Percentiles rank a stretch among this genome's conserved stretches.
These are phyloP conservation scores for Benincasa hispida DNA, from an alignment of 306 rosid genomes.

Conservation along the genomic window DNA sequence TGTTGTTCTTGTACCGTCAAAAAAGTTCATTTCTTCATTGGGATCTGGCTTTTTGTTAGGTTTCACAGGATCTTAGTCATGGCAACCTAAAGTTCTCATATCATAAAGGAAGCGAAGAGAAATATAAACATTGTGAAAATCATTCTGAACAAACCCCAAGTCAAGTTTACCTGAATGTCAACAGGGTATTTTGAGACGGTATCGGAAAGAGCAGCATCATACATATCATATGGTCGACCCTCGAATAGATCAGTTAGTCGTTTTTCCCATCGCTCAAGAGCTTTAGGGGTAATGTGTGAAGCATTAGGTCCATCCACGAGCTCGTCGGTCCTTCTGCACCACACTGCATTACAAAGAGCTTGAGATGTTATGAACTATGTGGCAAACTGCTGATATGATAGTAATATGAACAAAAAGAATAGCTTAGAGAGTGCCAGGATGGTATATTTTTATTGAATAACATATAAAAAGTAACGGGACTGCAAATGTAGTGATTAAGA, in stretches of 20 bases:
- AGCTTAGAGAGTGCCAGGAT: not conserved
- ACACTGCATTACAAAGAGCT: conserved; percentile 37
- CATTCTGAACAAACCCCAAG: not conserved
- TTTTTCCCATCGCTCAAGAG: conserved; percentile 87
- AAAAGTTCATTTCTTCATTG: not conserved
- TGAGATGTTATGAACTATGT: not conserved
- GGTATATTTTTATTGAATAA: not conserved
- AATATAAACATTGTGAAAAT: not conserved
- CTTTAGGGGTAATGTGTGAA: conserved; percentile 83
- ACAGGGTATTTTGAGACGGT: conserved; percentile 69
- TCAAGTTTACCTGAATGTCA: conserved; percentile 61
- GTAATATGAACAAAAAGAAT: not conserved
- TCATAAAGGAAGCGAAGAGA: not conserved
- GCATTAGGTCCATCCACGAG: conserved; percentile 96
- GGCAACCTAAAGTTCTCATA: not conserved
- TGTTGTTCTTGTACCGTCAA: not conserved
- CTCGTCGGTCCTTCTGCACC: conserved; percentile 98
- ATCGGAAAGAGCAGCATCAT: conserved; percentile 87
- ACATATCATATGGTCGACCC: conserved; percentile 87
- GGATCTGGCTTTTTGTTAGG: not conserved
- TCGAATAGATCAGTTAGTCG: conserved; percentile 56
- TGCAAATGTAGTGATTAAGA: not conserved
- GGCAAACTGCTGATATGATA: not conserved
- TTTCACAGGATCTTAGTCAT: not conserved
- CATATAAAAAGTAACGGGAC: not conserved